Base-by-base conservation (phyloP, 2,329 filamentous ascomycete genomes). In the Cordyceps militaris region DNA sequence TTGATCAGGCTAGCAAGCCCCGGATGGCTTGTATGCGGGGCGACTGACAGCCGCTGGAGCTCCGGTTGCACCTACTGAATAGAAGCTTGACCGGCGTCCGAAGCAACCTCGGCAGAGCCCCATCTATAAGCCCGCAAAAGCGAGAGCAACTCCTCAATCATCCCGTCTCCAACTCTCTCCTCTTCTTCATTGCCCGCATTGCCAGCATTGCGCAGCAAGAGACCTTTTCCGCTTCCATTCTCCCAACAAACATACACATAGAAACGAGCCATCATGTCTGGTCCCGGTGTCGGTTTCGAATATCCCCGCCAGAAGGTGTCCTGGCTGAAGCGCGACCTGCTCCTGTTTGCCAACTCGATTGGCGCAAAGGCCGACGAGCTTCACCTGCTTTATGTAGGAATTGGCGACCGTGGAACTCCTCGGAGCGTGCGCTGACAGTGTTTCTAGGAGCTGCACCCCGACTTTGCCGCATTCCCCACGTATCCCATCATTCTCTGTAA, bases 261-360 rank as follows among this genome's bases (percentile, higher is more conserved):
- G 13, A 28, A 26, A 47, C 32, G 23, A 49, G 28, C 40, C 59
- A 64, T 43, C 56, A 72, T 72, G 70, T 72, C 76, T 65, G 74
- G 73, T 50, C 80, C 79, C 59, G 83, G 83, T 64, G 82, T 78
- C 69, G 90, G 91, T 66, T 91, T 92, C 74, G 83, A 94, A 73
- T 96, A 88, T 71, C 89, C 90, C 59, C 73, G 82, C 49, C 77
- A 83, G 67, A 82, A 87, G 68, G 90, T 96, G 11, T 82, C 86
- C 65, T 97, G 91, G 92, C 74, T 89, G 66, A 91, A 92, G 81
- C 85, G 92, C 63, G 92, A 97, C 78, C 84, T 86, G 36, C 79
- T 97, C 61, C 85, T 97, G 61, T 97, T 97, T 72, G 91, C 92
- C 65, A 87, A 88, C 73, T 93, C 87, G 75, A 93, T 97, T 70